phyloP scores from a whole-genome alignment of 78 protist genomes.

The Dictyostelium firmibasis region DNA sequence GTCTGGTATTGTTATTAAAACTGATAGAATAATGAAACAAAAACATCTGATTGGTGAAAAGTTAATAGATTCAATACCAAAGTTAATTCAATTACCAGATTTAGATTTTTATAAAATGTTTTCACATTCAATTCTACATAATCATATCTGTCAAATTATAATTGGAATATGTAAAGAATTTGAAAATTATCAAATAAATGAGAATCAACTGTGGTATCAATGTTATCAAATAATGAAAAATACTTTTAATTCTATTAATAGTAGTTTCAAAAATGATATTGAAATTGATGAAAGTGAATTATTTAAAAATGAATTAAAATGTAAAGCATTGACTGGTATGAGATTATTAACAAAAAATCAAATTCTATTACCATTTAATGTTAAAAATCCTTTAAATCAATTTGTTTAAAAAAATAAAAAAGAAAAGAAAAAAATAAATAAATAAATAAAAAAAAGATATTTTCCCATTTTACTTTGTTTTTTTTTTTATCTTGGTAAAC shows the following conservation, averaged over 20 bases:
- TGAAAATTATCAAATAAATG: neutral
- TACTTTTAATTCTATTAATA: neutral
- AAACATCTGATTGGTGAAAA: neutral
- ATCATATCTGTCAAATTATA: conserved; percentile 10
- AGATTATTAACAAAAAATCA: conserved; percentile 12
- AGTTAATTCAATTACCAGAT: neutral
- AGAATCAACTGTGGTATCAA: neutral
- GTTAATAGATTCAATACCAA: neutral
- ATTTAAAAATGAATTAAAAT: conserved; percentile 6
- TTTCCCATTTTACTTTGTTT: neutral
- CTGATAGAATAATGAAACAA: neutral
- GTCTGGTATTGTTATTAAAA: conserved; percentile 14
- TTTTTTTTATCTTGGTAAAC: neutral
- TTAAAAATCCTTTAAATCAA: conserved; percentile 6
- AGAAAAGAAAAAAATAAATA: too few relatives aligned
- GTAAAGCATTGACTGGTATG: conserved; percentile 13
- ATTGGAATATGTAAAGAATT: neutral
- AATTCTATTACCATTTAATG: conserved; percentile 17
- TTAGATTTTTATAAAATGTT: conserved; percentile 18
- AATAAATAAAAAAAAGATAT: neutral
- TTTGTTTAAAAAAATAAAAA: neutral
- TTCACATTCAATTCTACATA: conserved; percentile 10
- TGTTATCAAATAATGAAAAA: neutral
- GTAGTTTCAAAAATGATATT: neutral
- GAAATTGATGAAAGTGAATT: neutral